Percentiles rank a stretch among this genome's conserved stretches.
Evolutionary conservation across 2,329 filamentous ascomycete species (phyloP).

Genomic region (Cytospora mali): DNA sequence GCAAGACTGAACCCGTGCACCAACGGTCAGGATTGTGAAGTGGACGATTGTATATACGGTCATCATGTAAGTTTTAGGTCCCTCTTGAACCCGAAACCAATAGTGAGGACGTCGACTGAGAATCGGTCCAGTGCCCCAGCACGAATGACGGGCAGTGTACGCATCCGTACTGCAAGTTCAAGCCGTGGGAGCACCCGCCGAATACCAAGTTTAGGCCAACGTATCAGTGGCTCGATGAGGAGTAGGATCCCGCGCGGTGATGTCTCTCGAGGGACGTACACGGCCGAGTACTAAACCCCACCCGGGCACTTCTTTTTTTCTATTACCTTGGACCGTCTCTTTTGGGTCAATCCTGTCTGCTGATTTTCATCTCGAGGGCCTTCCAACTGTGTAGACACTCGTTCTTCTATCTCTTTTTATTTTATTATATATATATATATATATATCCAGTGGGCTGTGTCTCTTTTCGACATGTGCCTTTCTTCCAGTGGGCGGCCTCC

Average conservation of each 20-base stretch:
- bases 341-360: background rate
- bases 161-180: constrained; percentile 60
- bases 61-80: constrained; percentile 54
- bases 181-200: constrained; percentile 56
- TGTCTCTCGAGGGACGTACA: background rate
- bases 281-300: background rate
- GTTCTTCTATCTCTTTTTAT: background rate
- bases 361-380: background rate
- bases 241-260: background rate
- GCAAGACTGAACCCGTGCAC: constrained; percentile 61
- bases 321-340: background rate
- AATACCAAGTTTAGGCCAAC: constrained; percentile 51
- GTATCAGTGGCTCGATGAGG: constrained; percentile 26
- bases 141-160: constrained; percentile 53
- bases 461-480: background rate
- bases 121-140: constrained; percentile 51
- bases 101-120: background rate
- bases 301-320: background rate
- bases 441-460: background rate
- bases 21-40: constrained; percentile 59
- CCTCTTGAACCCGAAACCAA: background rate
- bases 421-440: too few relatives aligned
- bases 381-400: background rate
- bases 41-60: constrained; percentile 63
- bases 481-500: background rate